Percentiles rank a stretch among this genome's conserved stretches.
Evolutionary conservation across 2,329 filamentous ascomycete species (phyloP).

Genomic region (Kalmusia sp.): DNA sequence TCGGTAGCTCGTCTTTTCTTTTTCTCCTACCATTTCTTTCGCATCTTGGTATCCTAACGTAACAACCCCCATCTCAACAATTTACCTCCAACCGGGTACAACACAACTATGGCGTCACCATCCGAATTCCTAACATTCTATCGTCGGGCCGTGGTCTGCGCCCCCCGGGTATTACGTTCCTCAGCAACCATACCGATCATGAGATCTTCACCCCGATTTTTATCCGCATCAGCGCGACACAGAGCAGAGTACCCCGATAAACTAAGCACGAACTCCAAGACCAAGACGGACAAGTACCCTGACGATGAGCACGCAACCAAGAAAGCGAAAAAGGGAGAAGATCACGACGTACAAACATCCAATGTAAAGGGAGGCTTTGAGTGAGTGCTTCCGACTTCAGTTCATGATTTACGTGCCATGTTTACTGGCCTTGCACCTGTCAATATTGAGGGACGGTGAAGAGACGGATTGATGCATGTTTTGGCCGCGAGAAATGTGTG

Average conservation of each 20-base stretch:
- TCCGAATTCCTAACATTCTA: conserved; percentile 50
- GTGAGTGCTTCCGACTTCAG: conserved; percentile 29
- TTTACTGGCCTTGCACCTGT: not conserved
- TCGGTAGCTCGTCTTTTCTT: not conserved
- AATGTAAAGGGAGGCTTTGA: conserved; percentile 38
- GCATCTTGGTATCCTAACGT: too few species aligned
- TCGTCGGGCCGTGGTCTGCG: conserved; percentile 29
- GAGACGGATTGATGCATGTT: too few species aligned
- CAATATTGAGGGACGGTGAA: too few species aligned
- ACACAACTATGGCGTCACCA: conserved; percentile 33
- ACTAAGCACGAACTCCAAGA: conserved; percentile 25
- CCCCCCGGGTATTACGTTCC: conserved; percentile 2
- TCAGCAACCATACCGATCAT: not conserved
- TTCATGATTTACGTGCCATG: not conserved
- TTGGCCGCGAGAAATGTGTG: too few species aligned
- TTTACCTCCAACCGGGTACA: not conserved
- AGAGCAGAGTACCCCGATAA: conserved; percentile 22
- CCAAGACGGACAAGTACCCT: conserved; percentile 30
- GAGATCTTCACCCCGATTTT: conserved; percentile 17
- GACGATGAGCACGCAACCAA: conserved; percentile 37
- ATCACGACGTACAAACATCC: conserved; percentile 42
- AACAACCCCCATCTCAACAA: too few species aligned
- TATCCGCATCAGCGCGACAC: conserved; percentile 10
- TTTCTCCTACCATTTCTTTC: not conserved
- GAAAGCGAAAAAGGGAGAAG: conserved; percentile 41